Percentiles rank a stretch among this genome's conserved stretches.
Conservation (phyloP, 2,329 filamentous ascomycete genomes). For the Aspergillus proliferans region DNA sequence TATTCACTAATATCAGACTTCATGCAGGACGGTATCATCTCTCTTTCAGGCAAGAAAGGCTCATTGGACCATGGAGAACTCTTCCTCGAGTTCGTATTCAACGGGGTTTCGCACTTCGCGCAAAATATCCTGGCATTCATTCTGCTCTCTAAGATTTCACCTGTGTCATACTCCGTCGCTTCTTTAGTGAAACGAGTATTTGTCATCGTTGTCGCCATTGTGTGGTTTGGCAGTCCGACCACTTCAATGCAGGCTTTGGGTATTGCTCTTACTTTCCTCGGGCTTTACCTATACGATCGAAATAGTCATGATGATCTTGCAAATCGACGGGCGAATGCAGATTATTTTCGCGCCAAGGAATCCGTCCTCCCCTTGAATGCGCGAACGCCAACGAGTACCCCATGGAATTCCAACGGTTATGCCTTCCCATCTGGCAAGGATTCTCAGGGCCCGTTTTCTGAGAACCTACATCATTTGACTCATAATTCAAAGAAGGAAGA, state of each 20-base stretch:
- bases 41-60: conserved; percentile 69
- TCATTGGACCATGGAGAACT: conserved; percentile 59
- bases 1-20: conserved; percentile 71
- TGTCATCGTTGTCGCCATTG: conserved; percentile 86
- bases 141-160: conserved; percentile 84
- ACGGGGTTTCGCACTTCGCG: conserved; percentile 91
- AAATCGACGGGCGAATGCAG: conserved; percentile 64
- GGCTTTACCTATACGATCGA: conserved; percentile 91
- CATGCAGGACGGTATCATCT: conserved; percentile 71
- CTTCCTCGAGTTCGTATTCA: conserved; percentile 85
- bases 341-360: conserved; percentile 57
- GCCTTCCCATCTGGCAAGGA: conserved; percentile 24
- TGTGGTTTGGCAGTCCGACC: conserved; percentile 92
- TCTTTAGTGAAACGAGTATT: conserved; percentile 96
- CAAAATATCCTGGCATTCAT: conserved; percentile 95
- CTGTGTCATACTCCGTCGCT: conserved; percentile 94
- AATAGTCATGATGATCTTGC: conserved; percentile 83
- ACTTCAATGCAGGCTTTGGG: conserved; percentile 76
- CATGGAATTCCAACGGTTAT: conserved; percentile 33
- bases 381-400: conserved; percentile 26
- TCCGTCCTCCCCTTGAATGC: conserved; percentile 62
- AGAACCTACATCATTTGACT: conserved; percentile 12
- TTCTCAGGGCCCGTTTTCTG: conserved; percentile 13
- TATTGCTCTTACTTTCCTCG: conserved; percentile 82
- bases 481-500: conserved; percentile 37